Base-by-base conservation (phyloP, 2,329 filamentous ascomycete species). In the Trichoderma endophyticum region DNA sequence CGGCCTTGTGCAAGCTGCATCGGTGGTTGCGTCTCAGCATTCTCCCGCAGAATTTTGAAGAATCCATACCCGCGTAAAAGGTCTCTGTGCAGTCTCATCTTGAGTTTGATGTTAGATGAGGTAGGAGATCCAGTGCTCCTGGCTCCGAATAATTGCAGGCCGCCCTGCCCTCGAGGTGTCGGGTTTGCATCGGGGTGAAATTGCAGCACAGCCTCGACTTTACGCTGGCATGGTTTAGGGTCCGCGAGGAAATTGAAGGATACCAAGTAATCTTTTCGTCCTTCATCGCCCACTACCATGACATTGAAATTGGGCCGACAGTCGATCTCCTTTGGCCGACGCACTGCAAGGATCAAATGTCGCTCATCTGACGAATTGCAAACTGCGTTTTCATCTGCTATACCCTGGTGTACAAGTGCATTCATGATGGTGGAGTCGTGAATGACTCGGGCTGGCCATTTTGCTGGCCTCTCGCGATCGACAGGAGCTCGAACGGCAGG, bases 21-120 rank as follows among this genome's bases (percentile, higher is more conserved):
- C 9, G n/a, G 8, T 51, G n/a, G 43, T 18, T 51, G 43, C 18
- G 43, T 11, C 43, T 15, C 21, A 43, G 39, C 39, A 43, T n/a
- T 18, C 15, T 43, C 39, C 7, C 39, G 39, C 7, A 43, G 39
- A n/a, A 2, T 26, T 11, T 15, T 0, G 9, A 39, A 36, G 32
- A 68, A 68, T 3, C 76, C 73, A 0, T 34, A 64, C 1, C 75
- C 75, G 7, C 72, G 66, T 8, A 76, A 7, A 2, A 76, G 51
- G 2, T 62, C 72, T 6, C 72, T 71, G n/a, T 75, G 73, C 6
- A 68, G 21, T 9, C 7, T 30, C 65, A 68, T 68, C 2, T 36
- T 68, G 51, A 36, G 21, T 30, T 6, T 12, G 1, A 59, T 15
- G 8, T 60, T 4, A 14, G n/a, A 34, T 12, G 59, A 24, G 34